Evolutionary conservation across 2,329 filamentous ascomycete genomes (phyloP).

Genomic region (Thelonectria rubi): DNA sequence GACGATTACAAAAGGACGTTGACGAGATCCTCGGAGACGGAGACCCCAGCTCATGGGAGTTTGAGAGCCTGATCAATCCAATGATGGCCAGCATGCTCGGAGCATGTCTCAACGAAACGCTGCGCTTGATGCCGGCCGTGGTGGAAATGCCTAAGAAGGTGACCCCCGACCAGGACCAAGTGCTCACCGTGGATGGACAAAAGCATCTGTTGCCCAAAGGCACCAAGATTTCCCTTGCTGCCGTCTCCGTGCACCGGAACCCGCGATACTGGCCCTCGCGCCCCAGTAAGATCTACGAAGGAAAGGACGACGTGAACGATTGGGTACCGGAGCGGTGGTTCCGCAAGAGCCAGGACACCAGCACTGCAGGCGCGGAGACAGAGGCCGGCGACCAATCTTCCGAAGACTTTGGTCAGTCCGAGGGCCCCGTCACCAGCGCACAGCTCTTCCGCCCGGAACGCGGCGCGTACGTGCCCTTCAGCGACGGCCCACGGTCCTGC

Average conservation of each 20-base stretch:
- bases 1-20: constrained; percentile 73
- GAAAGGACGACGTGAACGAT: constrained; percentile 67
- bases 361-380: constrained; percentile 26
- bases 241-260: constrained; percentile 69
- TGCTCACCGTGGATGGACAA: constrained; percentile 66
- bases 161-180: constrained; percentile 58
- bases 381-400: constrained; percentile 41
- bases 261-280: constrained; percentile 75
- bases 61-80: constrained; percentile 71
- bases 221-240: constrained; percentile 64
- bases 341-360: constrained; percentile 44
- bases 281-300: constrained; percentile 54
- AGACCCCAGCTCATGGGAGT: constrained; percentile 72
- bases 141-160: constrained; percentile 76
- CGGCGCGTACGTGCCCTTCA: constrained; percentile 68
- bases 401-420: constrained; percentile 67
- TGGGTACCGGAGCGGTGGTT: constrained; percentile 81
- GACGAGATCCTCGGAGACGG: constrained; percentile 69
- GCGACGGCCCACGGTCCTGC: constrained; percentile 66
- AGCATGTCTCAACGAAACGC: constrained; percentile 80
- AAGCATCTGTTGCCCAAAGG: constrained; percentile 66
- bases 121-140: constrained; percentile 77
- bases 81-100: constrained; percentile 76
- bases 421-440: constrained; percentile 68
- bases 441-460: constrained; percentile 67